Evolutionary conservation across 2,329 filamentous ascomycete species (phyloP).

Genomic region (Leptodontidium sp.): DNA sequence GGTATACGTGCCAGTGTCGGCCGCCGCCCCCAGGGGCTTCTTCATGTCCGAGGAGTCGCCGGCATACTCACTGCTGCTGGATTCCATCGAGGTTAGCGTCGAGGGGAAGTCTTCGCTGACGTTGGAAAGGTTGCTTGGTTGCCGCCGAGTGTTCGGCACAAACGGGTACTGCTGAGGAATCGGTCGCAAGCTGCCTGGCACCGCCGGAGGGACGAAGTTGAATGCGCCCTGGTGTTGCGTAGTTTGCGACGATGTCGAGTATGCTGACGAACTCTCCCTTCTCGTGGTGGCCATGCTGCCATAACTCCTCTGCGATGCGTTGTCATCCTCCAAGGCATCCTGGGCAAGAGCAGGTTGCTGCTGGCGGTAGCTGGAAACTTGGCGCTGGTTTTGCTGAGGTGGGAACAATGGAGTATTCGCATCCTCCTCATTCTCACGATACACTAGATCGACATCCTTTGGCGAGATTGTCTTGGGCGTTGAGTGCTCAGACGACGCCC

Average conservation of each 20-base stretch:
- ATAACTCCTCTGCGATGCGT: conserved; percentile 51
- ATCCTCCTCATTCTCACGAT: conserved; percentile 77
- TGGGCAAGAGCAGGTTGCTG: conserved; percentile 40
- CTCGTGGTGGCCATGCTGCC: conserved; percentile 52
- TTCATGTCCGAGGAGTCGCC: conserved; percentile 40
- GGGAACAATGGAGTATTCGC: conserved; percentile 78
- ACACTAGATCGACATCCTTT: conserved; percentile 89
- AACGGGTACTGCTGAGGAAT: conserved; percentile 48
- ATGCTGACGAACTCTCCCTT: conserved; percentile 49
- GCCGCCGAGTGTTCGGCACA: conserved; percentile 39
- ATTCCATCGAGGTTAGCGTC: conserved; percentile 51
- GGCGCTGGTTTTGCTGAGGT: conserved; percentile 51
- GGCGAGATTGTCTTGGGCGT: conserved; percentile 91
- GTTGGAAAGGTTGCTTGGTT: conserved; percentile 42
- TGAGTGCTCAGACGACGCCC: conserved; percentile 50
- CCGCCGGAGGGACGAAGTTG: conserved; percentile 55
- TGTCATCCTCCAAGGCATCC: conserved; percentile 47
- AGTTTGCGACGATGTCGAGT: conserved; percentile 44
- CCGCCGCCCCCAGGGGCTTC: conserved; percentile 69
- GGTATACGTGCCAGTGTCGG: conserved; percentile 90
- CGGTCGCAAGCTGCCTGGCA: conserved; percentile 41
- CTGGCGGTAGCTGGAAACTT: conserved; percentile 50
- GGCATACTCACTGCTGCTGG: conserved; percentile 50
- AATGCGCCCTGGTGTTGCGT: conserved; percentile 49
- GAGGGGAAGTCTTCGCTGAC: conserved; percentile 44